Percentiles rank a stretch among this genome's conserved stretches.
Conservation (phyloP, 768 basidiomycete species). For the Naganishia kalamii region DNA sequence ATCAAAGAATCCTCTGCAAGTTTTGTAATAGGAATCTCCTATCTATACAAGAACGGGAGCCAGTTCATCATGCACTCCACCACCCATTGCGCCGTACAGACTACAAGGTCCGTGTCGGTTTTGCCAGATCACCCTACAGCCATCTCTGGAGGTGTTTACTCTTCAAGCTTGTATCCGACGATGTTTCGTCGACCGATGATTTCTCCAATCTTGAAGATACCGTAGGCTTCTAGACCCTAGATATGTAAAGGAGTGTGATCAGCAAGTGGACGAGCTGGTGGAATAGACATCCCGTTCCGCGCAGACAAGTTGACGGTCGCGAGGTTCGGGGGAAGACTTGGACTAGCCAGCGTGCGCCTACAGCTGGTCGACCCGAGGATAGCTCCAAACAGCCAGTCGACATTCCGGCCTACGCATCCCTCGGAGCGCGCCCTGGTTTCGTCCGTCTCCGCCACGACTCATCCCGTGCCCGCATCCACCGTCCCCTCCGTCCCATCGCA, state of each 20-base stretch:
- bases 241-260: conserved; percentile 2
- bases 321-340: too few species aligned
- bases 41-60: background rate
- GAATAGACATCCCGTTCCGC: background rate
- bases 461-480: background rate
- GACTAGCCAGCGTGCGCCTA: too few species aligned
- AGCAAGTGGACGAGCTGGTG: background rate
- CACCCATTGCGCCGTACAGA: background rate
- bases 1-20: background rate
- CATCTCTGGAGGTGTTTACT: conserved; percentile 25
- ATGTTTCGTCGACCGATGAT: conserved; percentile 46
- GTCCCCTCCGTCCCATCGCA: background rate
- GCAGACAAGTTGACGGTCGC: background rate
- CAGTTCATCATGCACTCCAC: background rate
- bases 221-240: conserved; percentile 46
- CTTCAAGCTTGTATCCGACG: conserved; percentile 46
- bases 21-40: background rate
- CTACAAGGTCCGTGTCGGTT: background rate
- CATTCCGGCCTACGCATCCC: background rate
- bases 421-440: background rate
- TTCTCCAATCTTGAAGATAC: conserved; percentile 47
- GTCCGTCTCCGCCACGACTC: background rate
- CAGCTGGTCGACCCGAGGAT: too few species aligned
- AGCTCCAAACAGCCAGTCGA: too few species aligned
- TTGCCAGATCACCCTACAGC: background rate